These are phyloP conservation scores for Parmelia sp. DNA, from an alignment of 495 filamentous ascomycete species.

Conservation along the genomic window DNA sequence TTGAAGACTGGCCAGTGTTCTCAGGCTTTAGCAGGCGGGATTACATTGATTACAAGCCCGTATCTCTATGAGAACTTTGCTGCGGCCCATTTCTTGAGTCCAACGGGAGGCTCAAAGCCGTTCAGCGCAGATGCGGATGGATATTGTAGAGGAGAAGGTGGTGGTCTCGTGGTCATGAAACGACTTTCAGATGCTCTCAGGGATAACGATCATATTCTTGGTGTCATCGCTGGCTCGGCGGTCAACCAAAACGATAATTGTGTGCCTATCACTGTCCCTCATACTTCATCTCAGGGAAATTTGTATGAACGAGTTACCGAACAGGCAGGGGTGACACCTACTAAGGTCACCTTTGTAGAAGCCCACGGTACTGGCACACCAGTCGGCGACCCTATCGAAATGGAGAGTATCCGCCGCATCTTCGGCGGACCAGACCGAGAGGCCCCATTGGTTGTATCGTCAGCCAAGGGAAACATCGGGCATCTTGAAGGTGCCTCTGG, in stretches of 20 bases:
- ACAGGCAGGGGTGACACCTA: slow-evolving; percentile 19
- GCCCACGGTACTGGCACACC: slow-evolving; percentile 33
- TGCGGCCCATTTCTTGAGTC: slow-evolving; percentile 41
- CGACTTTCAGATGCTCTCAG: slow-evolving; percentile 42
- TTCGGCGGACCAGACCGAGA: slow-evolving; percentile 31
- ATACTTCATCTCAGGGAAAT: slow-evolving; percentile 28
- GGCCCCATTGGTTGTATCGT: slow-evolving; percentile 26
- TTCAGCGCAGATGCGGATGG: slow-evolving; percentile 46
- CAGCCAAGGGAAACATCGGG: slow-evolving; percentile 44
- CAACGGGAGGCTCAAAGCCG: slow-evolving; percentile 40
- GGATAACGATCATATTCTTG: slow-evolving; percentile 45
- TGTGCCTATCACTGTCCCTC: slow-evolving; percentile 33
- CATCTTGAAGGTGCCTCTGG: slow-evolving; percentile 45
- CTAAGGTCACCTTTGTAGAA: slow-evolving; percentile 24
- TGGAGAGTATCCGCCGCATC: slow-evolving; percentile 31
- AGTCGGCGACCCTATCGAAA: slow-evolving; percentile 39
- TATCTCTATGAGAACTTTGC: slow-evolving; percentile 22
- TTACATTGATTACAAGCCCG: slow-evolving; percentile 33
- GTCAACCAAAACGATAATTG: slow-evolving; percentile 32
- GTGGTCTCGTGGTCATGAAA: slow-evolving; percentile 43
- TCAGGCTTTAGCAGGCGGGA: slow-evolving; percentile 28
- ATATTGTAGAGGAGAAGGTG: slow-evolving; percentile 45
- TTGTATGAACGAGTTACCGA: slow-evolving; percentile 26
- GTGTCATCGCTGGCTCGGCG: slow-evolving; percentile 31
- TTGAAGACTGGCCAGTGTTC: slow-evolving; percentile 34